A percentile compares a stretch with the other conserved stretches of the same genome.
Conservation (phyloP, 441 rosid species). For the Jatropha podagrica region DNA sequence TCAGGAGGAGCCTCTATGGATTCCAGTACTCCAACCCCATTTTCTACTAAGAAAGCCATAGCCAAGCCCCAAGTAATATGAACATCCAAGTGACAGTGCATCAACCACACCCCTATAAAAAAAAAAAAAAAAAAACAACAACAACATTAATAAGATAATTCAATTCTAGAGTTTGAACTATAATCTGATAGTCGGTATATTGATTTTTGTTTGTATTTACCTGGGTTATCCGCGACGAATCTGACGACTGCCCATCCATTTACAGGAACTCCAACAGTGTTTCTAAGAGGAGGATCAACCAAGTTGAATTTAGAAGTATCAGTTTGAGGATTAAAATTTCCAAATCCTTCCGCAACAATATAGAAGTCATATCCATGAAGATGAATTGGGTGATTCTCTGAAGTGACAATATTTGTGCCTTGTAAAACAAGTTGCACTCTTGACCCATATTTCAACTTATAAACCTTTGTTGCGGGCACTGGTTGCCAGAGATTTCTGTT, state of each 20-base stretch:
- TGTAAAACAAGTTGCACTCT: slow-evolving; percentile 76
- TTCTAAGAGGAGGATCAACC: slow-evolving; percentile 82
- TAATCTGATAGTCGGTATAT: too few species aligned
- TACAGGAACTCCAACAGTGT: slow-evolving; percentile 71
- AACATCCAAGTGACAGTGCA: slow-evolving; percentile 94
- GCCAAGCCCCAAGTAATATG: slow-evolving; percentile 84
- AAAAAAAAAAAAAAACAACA: too few species aligned
- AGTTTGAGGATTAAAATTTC: slow-evolving; percentile 64
- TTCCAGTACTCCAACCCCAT: slow-evolving; percentile 61
- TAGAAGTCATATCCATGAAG: slow-evolving; percentile 93
- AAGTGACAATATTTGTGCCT: slow-evolving; percentile 68
- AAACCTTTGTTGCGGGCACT: slow-evolving; percentile 57
- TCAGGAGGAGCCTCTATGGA: slow-evolving; percentile 60
- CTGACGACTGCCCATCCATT: slow-evolving; percentile 87
- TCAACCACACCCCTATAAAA: slow-evolving; percentile 69
- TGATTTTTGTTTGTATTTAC: slow-evolving; percentile 26
- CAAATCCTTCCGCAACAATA: slow-evolving; percentile 71
- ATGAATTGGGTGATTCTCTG: slow-evolving; percentile 88
- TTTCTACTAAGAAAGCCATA: slow-evolving; percentile 73
- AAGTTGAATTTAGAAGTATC: slow-evolving; percentile 69
- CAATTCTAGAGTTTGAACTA: not conserved
- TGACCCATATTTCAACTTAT: slow-evolving; percentile 61
- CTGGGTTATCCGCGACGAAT: slow-evolving; percentile 89
- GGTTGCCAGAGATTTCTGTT: slow-evolving; percentile 70
- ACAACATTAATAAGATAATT: not conserved